Evolutionary conservation across 805 yeast genomes (phyloP).

Genomic region (Kazachstania africana): DNA sequence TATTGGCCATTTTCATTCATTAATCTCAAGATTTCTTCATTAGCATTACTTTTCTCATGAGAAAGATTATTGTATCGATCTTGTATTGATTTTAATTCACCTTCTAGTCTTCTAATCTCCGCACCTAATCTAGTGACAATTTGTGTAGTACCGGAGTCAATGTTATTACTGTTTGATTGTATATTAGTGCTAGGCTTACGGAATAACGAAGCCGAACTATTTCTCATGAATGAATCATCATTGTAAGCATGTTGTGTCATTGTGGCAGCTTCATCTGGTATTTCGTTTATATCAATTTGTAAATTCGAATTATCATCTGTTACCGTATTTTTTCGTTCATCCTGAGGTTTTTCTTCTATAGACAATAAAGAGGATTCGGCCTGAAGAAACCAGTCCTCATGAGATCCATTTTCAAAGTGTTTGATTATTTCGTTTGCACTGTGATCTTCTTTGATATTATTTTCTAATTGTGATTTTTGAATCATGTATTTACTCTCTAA

Average conservation of each 20-base stretch:
- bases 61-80: conserved; percentile 48
- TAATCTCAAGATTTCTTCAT: conserved; percentile 52
- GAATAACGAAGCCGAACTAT: conserved; percentile 1
- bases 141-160: conserved; percentile 28
- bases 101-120: conserved; percentile 67
- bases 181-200: no score
- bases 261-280: conserved; percentile 21
- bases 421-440: background rate
- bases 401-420: no score
- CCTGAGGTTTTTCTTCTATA: background rate
- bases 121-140: conserved; percentile 63
- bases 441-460: background rate
- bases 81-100: conserved; percentile 53
- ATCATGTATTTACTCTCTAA: conserved; percentile 18
- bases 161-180: background rate
- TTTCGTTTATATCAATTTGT: conserved; percentile 1
- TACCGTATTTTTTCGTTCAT: background rate
- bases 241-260: no score
- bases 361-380: conserved; percentile 3
- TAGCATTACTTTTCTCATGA: conserved; percentile 51
- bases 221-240: conserved; percentile 2
- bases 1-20: conserved; percentile 45
- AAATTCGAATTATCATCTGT: background rate
- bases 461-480: conserved; percentile 13
- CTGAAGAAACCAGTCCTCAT: conserved; percentile 15